These are phyloP conservation scores for Phlebiopsis flavidoalba DNA, from an alignment of 768 basidiomycete species.

Conservation along the genomic window DNA sequence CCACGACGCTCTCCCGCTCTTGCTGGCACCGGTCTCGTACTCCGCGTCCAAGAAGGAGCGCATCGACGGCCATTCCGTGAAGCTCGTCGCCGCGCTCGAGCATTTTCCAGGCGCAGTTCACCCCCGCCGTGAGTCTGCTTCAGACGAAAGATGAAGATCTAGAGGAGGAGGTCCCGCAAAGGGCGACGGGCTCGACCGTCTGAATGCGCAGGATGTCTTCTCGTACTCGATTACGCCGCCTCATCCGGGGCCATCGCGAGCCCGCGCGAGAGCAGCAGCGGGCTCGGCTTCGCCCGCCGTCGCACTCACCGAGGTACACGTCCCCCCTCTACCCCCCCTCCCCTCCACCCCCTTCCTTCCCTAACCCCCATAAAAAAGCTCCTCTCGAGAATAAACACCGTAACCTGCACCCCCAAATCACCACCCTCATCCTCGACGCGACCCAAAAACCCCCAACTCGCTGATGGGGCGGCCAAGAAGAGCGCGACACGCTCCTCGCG, in stretches of 20 bases:
- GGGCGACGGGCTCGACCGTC: conserved; percentile 50
- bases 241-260: conserved; percentile 88
- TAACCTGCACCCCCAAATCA: conserved; percentile 72
- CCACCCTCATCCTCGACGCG: conserved; percentile 67
- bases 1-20: conserved; percentile 87
- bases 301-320: conserved; percentile 88
- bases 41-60: conserved; percentile 69
- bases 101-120: conserved; percentile 74
- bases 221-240: conserved; percentile 85
- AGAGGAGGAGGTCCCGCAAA: too few relatives aligned
- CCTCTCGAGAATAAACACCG: conserved; percentile 68
- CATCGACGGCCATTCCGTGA: conserved; percentile 78
- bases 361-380: conserved; percentile 51
- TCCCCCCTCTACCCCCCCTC: too few relatives aligned
- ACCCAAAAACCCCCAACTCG: too few relatives aligned
- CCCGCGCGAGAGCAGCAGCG: conserved; percentile 87
- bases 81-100: conserved; percentile 76
- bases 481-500: conserved; percentile 89
- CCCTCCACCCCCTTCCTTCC: not conserved
- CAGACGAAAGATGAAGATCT: conserved; percentile 20
- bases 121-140: conserved; percentile 41
- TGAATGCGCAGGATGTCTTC: conserved; percentile 88
- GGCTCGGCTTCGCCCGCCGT: conserved; percentile 94
- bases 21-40: conserved; percentile 94
- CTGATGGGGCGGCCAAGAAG: conserved; percentile 94